These are phyloP conservation scores for Volutella citrinella DNA, from an alignment of 2,329 filamentous ascomycete genomes.

Conservation along the genomic window DNA sequence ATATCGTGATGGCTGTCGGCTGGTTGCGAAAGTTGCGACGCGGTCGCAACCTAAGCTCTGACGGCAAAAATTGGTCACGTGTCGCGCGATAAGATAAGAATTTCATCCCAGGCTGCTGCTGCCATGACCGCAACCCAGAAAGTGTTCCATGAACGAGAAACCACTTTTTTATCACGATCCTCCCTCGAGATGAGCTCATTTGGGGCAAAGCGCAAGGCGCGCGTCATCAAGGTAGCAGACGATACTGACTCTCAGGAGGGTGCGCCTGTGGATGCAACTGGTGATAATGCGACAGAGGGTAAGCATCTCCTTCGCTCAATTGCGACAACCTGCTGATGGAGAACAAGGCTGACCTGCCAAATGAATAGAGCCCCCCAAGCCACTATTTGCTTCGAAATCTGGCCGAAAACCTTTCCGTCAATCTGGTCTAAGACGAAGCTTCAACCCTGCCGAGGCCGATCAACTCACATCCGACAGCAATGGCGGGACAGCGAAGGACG, in stretches of 20 bases:
- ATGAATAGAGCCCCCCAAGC: constrained; percentile 32
- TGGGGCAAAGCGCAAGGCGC: constrained; percentile 63
- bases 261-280: too few species aligned
- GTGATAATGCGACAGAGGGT: constrained; percentile 33
- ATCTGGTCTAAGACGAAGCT: constrained; percentile 55
- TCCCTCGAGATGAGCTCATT: constrained; percentile 57
- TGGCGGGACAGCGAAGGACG: constrained; percentile 28
- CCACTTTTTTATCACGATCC: too few species aligned
- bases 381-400: constrained; percentile 40
- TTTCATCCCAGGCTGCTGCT: too few species aligned
- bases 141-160: too few species aligned
- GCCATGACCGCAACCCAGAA: too few species aligned
- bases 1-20: constrained; percentile 19
- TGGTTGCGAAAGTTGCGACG: constrained; percentile 28
- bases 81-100: constrained; percentile 47
- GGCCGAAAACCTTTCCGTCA: constrained; percentile 54
- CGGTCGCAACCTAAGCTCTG: constrained; percentile 22
- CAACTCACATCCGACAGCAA: constrained; percentile 18
- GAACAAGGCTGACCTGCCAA: constrained; percentile 32
- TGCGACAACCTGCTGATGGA: constrained; percentile 31
- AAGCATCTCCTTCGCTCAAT: constrained; percentile 28
- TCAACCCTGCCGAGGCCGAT: constrained; percentile 44
- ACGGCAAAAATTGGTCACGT: constrained; percentile 40
- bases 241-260: too few species aligned
- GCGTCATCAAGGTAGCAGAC: constrained; percentile 71